Percentiles rank a stretch among this genome's conserved stretches.
These are phyloP conservation scores for Phytophthora pisi DNA, from an alignment of 352 stramenopile genomes.

Conservation along the genomic window DNA sequence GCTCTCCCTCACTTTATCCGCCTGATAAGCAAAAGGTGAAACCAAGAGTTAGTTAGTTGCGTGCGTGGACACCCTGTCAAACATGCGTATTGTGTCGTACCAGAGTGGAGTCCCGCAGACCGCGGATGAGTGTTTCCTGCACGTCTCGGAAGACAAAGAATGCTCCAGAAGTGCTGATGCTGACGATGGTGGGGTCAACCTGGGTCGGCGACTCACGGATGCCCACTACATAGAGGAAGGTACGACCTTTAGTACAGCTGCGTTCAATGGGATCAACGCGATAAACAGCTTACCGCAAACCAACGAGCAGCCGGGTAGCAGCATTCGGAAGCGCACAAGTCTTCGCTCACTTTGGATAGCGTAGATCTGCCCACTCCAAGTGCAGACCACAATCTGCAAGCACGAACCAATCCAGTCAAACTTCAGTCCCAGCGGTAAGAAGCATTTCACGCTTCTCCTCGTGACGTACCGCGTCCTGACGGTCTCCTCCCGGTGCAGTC, in stretches of 20 bases:
- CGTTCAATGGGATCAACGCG: neutral
- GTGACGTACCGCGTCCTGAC: constrained; percentile 39
- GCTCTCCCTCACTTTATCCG: constrained; percentile 46
- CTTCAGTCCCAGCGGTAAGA: neutral
- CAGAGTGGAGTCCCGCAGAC: constrained; percentile 46
- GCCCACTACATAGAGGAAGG: constrained; percentile 26
- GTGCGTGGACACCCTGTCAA: neutral
- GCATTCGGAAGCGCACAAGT: constrained; percentile 67
- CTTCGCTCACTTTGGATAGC: constrained; percentile 47
- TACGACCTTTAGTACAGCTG: neutral
- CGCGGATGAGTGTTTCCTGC: constrained; percentile 47
- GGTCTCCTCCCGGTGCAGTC: constrained; percentile 27
- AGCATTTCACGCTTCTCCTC: neutral
- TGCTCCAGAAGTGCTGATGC: constrained; percentile 68
- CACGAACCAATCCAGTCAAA: constrained; percentile 9
- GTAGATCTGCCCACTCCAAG: constrained; percentile 73
- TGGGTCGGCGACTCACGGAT: constrained; percentile 37
- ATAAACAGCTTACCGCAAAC: constrained; percentile 60
- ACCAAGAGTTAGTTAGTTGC: neutral
- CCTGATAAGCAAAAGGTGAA: constrained; percentile 19
- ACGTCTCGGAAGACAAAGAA: constrained; percentile 70
- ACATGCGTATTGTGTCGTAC: constrained; percentile 24
- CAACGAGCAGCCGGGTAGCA: constrained; percentile 63
- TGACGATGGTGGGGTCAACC: constrained; percentile 53
- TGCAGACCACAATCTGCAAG: constrained; percentile 66